These are phyloP conservation scores for Podila minutissima DNA, from an alignment of 192 early-diverging fungal species.

Conservation along the genomic window DNA sequence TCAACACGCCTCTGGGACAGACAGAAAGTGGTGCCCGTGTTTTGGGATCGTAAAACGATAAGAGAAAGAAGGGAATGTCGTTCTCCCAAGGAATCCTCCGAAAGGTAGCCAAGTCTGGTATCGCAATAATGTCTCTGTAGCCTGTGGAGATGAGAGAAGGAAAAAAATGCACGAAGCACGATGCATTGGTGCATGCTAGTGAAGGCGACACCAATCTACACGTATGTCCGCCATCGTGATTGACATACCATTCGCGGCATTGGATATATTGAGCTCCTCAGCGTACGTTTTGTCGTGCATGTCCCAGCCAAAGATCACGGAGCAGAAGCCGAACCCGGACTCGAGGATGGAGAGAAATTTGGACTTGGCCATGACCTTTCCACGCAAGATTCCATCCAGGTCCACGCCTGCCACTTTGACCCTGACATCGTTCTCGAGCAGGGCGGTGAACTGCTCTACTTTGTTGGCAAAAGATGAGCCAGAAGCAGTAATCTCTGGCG, in stretches of 20 bases:
- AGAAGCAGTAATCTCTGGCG: not conserved
- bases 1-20: conserved; percentile 68
- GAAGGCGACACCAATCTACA: too few species aligned
- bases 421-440: conserved; percentile 53
- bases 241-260: conserved; percentile 47
- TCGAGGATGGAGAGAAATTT: conserved; percentile 76
- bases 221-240: too few species aligned
- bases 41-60: conserved; percentile 68
- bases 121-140: conserved; percentile 70
- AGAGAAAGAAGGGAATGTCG: conserved; percentile 73
- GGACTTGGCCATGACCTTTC: conserved; percentile 71
- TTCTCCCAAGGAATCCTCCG: conserved; percentile 78
- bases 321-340: conserved; percentile 82
- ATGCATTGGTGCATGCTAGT: too few species aligned
- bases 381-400: conserved; percentile 79
- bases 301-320: conserved; percentile 85
- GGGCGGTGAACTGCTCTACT: conserved; percentile 31
- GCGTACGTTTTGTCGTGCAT: conserved; percentile 75
- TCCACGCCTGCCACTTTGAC: conserved; percentile 73
- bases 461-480: not conserved
- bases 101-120: conserved; percentile 67
- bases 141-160: conserved; percentile 21
- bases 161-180: not conserved
- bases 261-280: conserved; percentile 46
- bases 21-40: conserved; percentile 62